A percentile compares a stretch with the other conserved stretches of the same genome.
Evolutionary conservation across 768 basidiomycete genomes (phyloP).

Genomic region (Kwoniella bestiolae): DNA sequence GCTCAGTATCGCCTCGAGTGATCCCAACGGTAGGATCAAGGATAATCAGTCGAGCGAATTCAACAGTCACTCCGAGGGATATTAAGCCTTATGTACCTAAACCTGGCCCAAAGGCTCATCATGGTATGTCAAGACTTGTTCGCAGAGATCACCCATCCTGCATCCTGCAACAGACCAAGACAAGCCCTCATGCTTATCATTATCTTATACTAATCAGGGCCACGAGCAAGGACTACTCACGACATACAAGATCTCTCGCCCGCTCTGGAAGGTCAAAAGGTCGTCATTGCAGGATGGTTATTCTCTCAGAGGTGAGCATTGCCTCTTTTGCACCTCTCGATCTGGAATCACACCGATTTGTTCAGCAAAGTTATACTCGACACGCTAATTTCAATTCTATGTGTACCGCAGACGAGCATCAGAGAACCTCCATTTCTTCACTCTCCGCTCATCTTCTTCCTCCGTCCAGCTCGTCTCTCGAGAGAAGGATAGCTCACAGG

Average conservation of each 20-base stretch:
- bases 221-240: slow-evolving; percentile 62
- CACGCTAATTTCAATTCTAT: neutral
- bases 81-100: slow-evolving; percentile 22
- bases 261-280: slow-evolving; percentile 63
- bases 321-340: neutral
- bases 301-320: slow-evolving; percentile 73
- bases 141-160: neutral
- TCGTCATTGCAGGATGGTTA: slow-evolving; percentile 81
- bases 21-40: neutral
- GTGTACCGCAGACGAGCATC: slow-evolving; percentile 31
- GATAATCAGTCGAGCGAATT: slow-evolving; percentile 1
- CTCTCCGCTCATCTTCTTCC: slow-evolving; percentile 77
- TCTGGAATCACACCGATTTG: neutral
- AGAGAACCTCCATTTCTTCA: slow-evolving; percentile 74
- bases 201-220: slow-evolving; percentile 35
- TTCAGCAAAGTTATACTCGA: neutral
- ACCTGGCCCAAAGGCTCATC: slow-evolving; percentile 25
- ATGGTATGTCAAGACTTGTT: slow-evolving; percentile 22
- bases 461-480: slow-evolving; percentile 72
- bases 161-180: no score
- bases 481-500: slow-evolving; percentile 54
- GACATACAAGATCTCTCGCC: slow-evolving; percentile 66
- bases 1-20: neutral
- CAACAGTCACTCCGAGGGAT: neutral
- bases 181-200: no score